Percentiles rank a stretch among this genome's conserved stretches.
phyloP scores from a whole-genome alignment of 2,329 filamentous ascomycete genomes.

The Diplodia corticola region DNA sequence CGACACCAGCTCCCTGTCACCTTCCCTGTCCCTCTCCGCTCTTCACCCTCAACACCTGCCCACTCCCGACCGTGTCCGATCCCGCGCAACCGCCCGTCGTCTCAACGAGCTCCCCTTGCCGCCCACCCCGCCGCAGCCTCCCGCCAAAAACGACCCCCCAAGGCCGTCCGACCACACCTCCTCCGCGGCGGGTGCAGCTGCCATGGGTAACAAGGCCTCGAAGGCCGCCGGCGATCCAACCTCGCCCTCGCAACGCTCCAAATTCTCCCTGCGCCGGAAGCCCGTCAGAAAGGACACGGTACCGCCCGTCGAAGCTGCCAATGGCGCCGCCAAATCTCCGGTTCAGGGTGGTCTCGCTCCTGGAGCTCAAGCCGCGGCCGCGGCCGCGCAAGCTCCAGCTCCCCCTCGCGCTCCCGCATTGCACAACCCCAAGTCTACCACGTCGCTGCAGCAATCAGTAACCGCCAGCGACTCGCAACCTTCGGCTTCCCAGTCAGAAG shows the following conservation, averaged over 20 bases:
- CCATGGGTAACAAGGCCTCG: constrained; percentile 31
- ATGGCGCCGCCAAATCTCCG: background rate
- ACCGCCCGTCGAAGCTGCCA: background rate
- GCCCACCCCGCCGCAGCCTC: constrained; percentile 35
- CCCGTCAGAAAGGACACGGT: constrained; percentile 10
- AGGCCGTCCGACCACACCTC: background rate
- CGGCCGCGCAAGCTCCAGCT: constrained; percentile 5
- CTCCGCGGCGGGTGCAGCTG: background rate
- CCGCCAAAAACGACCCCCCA: constrained; percentile 30
- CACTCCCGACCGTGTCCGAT: constrained; percentile 10
- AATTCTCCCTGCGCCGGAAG: constrained; percentile 22
- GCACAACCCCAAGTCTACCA: constrained; percentile 5
- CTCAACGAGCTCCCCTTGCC: constrained; percentile 31
- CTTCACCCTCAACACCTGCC: constrained; percentile 19
- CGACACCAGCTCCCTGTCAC: constrained; percentile 27
- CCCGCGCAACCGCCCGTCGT: background rate
- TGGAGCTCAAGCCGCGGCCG: constrained; percentile 3
- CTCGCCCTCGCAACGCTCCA: background rate
- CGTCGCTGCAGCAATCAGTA: background rate
- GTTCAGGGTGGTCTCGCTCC: background rate
- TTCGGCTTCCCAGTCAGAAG: background rate
- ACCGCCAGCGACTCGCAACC: background rate
- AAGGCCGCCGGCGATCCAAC: constrained; percentile 24
- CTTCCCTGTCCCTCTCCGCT: constrained; percentile 24
- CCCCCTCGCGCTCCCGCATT: background rate